These are phyloP conservation scores for Nannizziopsis arthrosporioides DNA, from an alignment of 2,329 filamentous ascomycete genomes.

Conservation along the genomic window DNA sequence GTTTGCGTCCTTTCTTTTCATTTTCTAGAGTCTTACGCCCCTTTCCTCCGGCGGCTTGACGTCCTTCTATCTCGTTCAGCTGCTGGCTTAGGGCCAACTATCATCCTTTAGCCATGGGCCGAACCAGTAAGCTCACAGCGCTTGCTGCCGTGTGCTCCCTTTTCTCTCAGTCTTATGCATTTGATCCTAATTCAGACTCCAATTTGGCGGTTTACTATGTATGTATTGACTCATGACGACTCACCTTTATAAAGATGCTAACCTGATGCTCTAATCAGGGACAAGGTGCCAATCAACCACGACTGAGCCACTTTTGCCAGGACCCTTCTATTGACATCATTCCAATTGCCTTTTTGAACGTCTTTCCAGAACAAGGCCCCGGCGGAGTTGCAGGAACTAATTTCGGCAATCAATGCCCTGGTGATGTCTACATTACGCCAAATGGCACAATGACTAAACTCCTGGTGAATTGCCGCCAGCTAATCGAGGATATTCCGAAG, in stretches of 20 bases:
- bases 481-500: slow-evolving; percentile 32
- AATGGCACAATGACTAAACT: slow-evolving; percentile 32
- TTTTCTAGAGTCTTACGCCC: slow-evolving; percentile 6
- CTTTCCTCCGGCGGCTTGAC: slow-evolving; percentile 1
- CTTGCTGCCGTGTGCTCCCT: slow-evolving; percentile 25
- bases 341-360: slow-evolving; percentile 45
- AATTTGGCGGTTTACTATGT: slow-evolving; percentile 46
- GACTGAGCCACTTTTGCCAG: slow-evolving; percentile 41
- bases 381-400: slow-evolving; percentile 43
- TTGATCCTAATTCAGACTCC: slow-evolving; percentile 32
- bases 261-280: slow-evolving; percentile 31
- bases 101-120: slow-evolving; percentile 24
- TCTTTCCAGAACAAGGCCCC: slow-evolving; percentile 38
- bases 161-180: slow-evolving; percentile 26
- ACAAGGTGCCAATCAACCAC: slow-evolving; percentile 40
- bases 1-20: slow-evolving; percentile 48
- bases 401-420: slow-evolving; percentile 45
- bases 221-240: slow-evolving; percentile 13
- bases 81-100: slow-evolving; percentile 4
- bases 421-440: slow-evolving; percentile 29
- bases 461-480: slow-evolving; percentile 33
- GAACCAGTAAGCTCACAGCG: slow-evolving; percentile 26
- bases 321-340: slow-evolving; percentile 45
- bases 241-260: neutral
- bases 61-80: slow-evolving; percentile 27